Percentiles rank a stretch among this genome's conserved stretches.
Conservation (phyloP, 2,329 filamentous ascomycete species). For the Talaromyces islandicus region DNA sequence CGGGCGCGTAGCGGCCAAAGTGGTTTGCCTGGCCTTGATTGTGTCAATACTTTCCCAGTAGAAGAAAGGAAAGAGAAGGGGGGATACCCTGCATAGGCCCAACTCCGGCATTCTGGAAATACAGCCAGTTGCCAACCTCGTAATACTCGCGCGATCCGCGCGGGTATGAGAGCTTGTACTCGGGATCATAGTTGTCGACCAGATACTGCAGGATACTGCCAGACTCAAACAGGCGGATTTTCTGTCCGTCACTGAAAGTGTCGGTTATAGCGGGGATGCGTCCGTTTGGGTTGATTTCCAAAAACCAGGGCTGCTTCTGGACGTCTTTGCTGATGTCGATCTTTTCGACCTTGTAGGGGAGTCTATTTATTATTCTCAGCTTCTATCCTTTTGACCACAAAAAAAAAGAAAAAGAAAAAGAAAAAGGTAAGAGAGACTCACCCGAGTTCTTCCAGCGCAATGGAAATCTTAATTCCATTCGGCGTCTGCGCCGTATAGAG, state of each 20-base stretch:
- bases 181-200: slow-evolving; percentile 71
- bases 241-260: slow-evolving; percentile 64
- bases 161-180: slow-evolving; percentile 78
- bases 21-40: slow-evolving; percentile 64
- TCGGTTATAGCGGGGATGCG: slow-evolving; percentile 85
- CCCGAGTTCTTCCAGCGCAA: slow-evolving; percentile 77
- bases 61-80: background rate
- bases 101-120: slow-evolving; percentile 73
- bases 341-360: slow-evolving; percentile 70
- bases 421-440: slow-evolving; percentile 17
- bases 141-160: slow-evolving; percentile 65
- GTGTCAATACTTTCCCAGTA: background rate
- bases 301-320: slow-evolving; percentile 83
- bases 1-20: slow-evolving; percentile 74
- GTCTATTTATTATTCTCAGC: no score
- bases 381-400: no score
- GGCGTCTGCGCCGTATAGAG: slow-evolving; percentile 80
- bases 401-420: background rate
- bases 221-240: slow-evolving; percentile 74
- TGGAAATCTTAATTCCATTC: slow-evolving; percentile 86
- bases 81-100: slow-evolving; percentile 66
- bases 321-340: slow-evolving; percentile 68
- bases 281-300: slow-evolving; percentile 88
- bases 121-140: slow-evolving; percentile 73
- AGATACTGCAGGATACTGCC: slow-evolving; percentile 45